Percentiles rank a stretch among this genome's conserved stretches.
These are phyloP conservation scores for Cryomyces minteri DNA, from an alignment of 495 filamentous ascomycete genomes.

Conservation along the genomic window DNA sequence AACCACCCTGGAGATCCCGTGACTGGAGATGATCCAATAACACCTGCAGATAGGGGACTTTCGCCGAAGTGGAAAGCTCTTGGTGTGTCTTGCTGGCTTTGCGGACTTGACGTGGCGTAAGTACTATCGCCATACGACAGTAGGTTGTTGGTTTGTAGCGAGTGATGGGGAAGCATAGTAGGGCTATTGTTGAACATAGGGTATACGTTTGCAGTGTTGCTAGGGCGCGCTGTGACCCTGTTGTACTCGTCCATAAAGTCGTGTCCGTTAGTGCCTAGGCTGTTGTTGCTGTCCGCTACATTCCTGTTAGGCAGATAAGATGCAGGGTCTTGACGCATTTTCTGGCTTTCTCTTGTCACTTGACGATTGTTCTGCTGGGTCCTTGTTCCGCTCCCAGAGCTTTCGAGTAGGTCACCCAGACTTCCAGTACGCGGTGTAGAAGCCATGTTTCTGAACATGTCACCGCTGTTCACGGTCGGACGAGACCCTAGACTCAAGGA, in stretches of 20 bases:
- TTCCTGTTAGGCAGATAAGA: background rate
- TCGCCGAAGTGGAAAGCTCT: constrained; percentile 44
- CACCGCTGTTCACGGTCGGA: too few species aligned
- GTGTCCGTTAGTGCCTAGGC: background rate
- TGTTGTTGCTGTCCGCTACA: background rate
- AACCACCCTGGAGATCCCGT: constrained; percentile 69
- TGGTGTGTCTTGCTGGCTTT: constrained; percentile 25
- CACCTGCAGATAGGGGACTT: constrained; percentile 44
- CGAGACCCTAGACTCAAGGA: too few species aligned
- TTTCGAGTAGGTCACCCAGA: too few species aligned
- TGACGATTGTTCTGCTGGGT: too few species aligned
- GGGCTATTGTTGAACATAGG: background rate
- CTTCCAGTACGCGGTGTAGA: too few species aligned
- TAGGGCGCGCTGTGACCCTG: background rate
- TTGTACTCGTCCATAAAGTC: background rate
- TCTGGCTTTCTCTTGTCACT: too few species aligned
- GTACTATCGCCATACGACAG: constrained; percentile 3
- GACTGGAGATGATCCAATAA: constrained; percentile 53
- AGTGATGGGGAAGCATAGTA: constrained; percentile 10
- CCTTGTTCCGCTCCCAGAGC: too few species aligned
- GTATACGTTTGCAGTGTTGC: background rate
- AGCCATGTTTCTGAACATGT: too few species aligned
- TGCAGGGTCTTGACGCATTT: background rate
- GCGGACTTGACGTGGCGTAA: constrained; percentile 37
- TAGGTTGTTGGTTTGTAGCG: constrained; percentile 8